phyloP scores from a whole-genome alignment of 306 rosid species.

The Quercus cerris region DNA sequence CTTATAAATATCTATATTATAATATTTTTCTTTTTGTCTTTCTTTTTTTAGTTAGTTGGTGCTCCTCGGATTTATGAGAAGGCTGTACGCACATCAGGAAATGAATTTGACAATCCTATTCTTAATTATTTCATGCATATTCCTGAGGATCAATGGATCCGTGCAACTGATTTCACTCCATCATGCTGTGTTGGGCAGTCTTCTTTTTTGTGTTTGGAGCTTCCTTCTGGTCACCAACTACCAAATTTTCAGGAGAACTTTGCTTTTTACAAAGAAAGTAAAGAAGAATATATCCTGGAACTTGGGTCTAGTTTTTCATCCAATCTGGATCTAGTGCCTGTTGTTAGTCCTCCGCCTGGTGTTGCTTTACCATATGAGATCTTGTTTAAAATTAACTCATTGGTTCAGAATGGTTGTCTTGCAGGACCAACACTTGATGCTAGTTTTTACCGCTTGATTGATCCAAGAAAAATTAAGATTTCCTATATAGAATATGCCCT shows the following conservation, averaged over 20 bases:
- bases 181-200: conserved; percentile 61
- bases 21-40: background rate
- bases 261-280: conserved; percentile 49
- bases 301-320: conserved; percentile 41
- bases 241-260: conserved; percentile 63
- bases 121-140: conserved; percentile 32
- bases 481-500: conserved; percentile 51
- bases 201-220: conserved; percentile 57
- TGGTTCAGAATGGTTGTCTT: conserved; percentile 70
- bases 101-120: conserved; percentile 27
- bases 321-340: conserved; percentile 47
- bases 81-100: conserved; percentile 14
- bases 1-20: conserved; percentile 3
- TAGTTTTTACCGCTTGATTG: conserved; percentile 55
- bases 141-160: conserved; percentile 64
- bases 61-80: conserved; percentile 69
- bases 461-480: conserved; percentile 32
- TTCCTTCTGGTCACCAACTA: conserved; percentile 39
- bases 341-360: conserved; percentile 57
- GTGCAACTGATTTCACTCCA: conserved; percentile 72
- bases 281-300: conserved; percentile 31
- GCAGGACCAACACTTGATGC: conserved; percentile 57
- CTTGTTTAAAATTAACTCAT: conserved; percentile 60
- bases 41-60: conserved; percentile 48
- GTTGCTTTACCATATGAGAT: conserved; percentile 54